A percentile compares a stretch with the other conserved stretches of the same genome.
phyloP scores from a whole-genome alignment of 139 green algal genomes.

The Cymbomonas tetramitiformis region DNA sequence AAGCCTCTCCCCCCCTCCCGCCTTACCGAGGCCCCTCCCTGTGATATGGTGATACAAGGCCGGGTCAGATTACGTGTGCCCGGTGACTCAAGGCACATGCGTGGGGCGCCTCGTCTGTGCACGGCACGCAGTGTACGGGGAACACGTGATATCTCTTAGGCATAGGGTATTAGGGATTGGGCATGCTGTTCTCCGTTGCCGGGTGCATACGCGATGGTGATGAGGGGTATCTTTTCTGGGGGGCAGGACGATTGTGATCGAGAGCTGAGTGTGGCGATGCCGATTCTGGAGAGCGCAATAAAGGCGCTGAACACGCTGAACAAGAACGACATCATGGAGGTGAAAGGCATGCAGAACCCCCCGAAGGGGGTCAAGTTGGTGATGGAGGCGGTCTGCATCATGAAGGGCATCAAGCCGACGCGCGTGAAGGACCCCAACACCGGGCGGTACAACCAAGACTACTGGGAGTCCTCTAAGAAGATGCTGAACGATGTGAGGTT shows the following conservation, averaged over 20 bases:
- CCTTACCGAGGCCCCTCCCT: too few relatives aligned
- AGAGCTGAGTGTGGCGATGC: conserved; percentile 53
- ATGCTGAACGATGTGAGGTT: conserved; percentile 51
- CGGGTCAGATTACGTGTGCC: too few relatives aligned
- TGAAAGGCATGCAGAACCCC: conserved; percentile 51
- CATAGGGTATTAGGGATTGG: too few relatives aligned
- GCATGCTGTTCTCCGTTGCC: too few relatives aligned
- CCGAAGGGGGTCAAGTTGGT: conserved; percentile 61
- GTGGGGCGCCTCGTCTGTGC: too few relatives aligned
- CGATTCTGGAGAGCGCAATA: conserved; percentile 56
- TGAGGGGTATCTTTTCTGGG: too few relatives aligned
- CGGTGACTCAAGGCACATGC: too few relatives aligned
- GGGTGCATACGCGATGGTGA: too few relatives aligned
- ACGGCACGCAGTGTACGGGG: too few relatives aligned
- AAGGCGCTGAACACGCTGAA: conserved; percentile 66
- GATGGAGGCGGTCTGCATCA: conserved; percentile 55
- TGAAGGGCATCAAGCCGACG: conserved; percentile 53
- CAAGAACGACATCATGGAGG: conserved; percentile 55
- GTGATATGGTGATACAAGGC: too few relatives aligned
- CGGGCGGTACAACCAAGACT: conserved; percentile 34
- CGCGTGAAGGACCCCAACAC: conserved; percentile 46
- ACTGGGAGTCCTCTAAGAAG: conserved; percentile 62
- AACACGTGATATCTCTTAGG: too few relatives aligned
- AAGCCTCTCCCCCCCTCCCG: too few relatives aligned
- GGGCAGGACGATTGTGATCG: conserved; percentile 65